These are phyloP conservation scores for Pichiaceae sp. DNA, from an alignment of 1,139 yeast species.

Conservation along the genomic window DNA sequence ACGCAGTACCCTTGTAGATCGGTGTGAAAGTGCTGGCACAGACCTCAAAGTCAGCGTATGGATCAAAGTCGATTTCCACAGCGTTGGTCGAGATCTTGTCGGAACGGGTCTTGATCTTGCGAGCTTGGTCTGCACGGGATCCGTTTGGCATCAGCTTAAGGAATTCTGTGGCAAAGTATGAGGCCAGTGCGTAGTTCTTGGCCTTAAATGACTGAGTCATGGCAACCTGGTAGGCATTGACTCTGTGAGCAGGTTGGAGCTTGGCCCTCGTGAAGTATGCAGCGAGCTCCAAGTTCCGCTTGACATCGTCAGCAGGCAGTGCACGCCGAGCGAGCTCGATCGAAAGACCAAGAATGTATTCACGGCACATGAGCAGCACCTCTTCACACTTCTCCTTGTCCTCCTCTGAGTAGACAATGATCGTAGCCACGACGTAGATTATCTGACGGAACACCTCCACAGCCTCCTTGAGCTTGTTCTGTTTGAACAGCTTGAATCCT, in stretches of 20 bases:
- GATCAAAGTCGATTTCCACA: constrained; percentile 85
- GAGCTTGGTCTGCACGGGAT: constrained; percentile 83
- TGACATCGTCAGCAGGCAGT: constrained; percentile 58
- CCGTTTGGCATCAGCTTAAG: constrained; percentile 62
- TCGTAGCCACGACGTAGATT: constrained; percentile 64
- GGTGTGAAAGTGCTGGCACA: constrained; percentile 88
- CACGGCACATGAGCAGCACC: constrained; percentile 68
- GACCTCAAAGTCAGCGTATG: constrained; percentile 81
- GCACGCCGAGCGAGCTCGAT: constrained; percentile 85
- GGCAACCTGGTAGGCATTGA: constrained; percentile 89
- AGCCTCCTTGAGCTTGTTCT: constrained; percentile 76
- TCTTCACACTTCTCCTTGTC: constrained; percentile 73
- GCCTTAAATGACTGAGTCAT: constrained; percentile 86
- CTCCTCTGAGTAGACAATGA: constrained; percentile 64
- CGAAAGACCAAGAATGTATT: constrained; percentile 84
- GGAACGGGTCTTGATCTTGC: constrained; percentile 69
- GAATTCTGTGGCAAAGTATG: constrained; percentile 82
- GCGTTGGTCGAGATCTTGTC: constrained; percentile 80
- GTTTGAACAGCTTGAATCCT: constrained; percentile 78
- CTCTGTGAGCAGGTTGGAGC: constrained; percentile 74
- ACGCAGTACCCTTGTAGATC: constrained; percentile 66
- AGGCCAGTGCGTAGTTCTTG: constrained; percentile 82
- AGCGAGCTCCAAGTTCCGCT: constrained; percentile 88
- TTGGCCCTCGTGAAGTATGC: constrained; percentile 88
- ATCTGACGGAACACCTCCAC: constrained; percentile 71